Percentiles rank a stretch among this genome's conserved stretches.
Conservation (phyloP, 495 filamentous ascomycete genomes). For the Neurospora terricola region DNA sequence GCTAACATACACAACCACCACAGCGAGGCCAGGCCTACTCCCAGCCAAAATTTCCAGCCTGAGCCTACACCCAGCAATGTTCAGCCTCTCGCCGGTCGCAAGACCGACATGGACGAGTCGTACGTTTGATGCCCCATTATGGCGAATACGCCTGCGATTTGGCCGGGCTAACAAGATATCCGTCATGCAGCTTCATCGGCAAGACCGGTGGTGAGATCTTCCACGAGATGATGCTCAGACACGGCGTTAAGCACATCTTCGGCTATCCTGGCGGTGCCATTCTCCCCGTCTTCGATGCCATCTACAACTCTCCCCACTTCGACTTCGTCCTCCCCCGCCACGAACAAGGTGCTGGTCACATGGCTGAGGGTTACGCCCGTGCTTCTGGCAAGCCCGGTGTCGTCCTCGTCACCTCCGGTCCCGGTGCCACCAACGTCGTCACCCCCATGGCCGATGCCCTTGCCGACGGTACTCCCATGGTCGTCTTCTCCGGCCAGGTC, state of each 20-base stretch:
- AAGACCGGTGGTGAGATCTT: slow-evolving; percentile 95
- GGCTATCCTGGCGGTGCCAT: slow-evolving; percentile 74
- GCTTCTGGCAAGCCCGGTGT: slow-evolving; percentile 67
- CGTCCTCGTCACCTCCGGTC: slow-evolving; percentile 69
- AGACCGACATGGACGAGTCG: slow-evolving; percentile 67
- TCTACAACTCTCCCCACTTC: slow-evolving; percentile 73
- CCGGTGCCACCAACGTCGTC: slow-evolving; percentile 69
- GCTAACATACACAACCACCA: slow-evolving; percentile 12
- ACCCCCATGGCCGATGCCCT: slow-evolving; percentile 73
- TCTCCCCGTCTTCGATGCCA: slow-evolving; percentile 76
- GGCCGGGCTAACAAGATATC: slow-evolving; percentile 18
- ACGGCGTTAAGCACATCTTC: slow-evolving; percentile 84
- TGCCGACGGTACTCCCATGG: slow-evolving; percentile 68
- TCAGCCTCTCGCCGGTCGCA: slow-evolving; percentile 54
- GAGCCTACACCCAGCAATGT: slow-evolving; percentile 43
- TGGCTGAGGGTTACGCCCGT: slow-evolving; percentile 71
- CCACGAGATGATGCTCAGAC: slow-evolving; percentile 97
- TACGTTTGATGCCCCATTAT: slow-evolving; percentile 27
- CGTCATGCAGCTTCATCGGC: slow-evolving; percentile 66
- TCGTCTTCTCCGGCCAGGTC: slow-evolving; percentile 74
- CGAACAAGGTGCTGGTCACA: slow-evolving; percentile 74
- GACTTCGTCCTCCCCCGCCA: slow-evolving; percentile 66
- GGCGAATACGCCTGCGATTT: neutral
- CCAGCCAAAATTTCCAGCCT: slow-evolving; percentile 64
- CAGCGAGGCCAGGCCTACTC: slow-evolving; percentile 37